These are phyloP conservation scores for Boletus speciosus DNA, from an alignment of 768 basidiomycete genomes.

Conservation along the genomic window DNA sequence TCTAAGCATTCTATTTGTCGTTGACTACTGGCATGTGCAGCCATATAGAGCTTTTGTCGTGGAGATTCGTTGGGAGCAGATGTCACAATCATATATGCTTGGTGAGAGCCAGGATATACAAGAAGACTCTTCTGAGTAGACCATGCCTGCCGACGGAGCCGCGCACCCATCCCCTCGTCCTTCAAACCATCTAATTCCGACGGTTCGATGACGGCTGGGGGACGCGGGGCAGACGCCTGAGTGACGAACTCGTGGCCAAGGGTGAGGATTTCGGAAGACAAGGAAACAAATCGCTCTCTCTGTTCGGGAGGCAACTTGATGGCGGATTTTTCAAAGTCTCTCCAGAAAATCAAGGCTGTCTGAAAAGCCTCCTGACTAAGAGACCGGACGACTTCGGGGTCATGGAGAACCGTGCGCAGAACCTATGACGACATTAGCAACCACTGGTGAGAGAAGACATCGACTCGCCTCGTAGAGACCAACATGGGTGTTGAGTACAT, in stretches of 20 bases:
- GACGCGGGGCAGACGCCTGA: slow-evolving; percentile 58
- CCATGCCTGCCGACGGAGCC: slow-evolving; percentile 70
- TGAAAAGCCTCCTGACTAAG: slow-evolving; percentile 74
- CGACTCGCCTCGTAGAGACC: slow-evolving; percentile 80
- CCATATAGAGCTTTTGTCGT: slow-evolving; percentile 77
- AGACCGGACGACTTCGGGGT: slow-evolving; percentile 60
- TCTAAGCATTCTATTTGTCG: slow-evolving; percentile 80
- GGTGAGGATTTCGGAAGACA: slow-evolving; percentile 85
- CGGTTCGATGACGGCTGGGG: slow-evolving; percentile 64
- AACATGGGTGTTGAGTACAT: slow-evolving; percentile 90
- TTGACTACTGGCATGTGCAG: slow-evolving; percentile 69
- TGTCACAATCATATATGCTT: slow-evolving; percentile 91
- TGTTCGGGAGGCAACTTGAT: slow-evolving; percentile 80
- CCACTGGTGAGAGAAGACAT: slow-evolving; percentile 3
- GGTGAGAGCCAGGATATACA: slow-evolving; percentile 81
- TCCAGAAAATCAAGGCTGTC: slow-evolving; percentile 91
- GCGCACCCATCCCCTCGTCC: slow-evolving; percentile 72
- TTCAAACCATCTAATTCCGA: slow-evolving; percentile 70
- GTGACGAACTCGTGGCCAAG: slow-evolving; percentile 85
- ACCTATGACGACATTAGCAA: slow-evolving; percentile 45
- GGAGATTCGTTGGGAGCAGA: slow-evolving; percentile 84
- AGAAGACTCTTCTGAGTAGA: slow-evolving; percentile 73
- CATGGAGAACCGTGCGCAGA: slow-evolving; percentile 64
- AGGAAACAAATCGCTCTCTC: slow-evolving; percentile 77
- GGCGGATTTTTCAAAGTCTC: slow-evolving; percentile 97